Evolutionary conservation across 805 yeast genomes (phyloP), one percentile per base, ranked within the genome.

Genomic region (Grigorovia transvaalensis): DNA sequence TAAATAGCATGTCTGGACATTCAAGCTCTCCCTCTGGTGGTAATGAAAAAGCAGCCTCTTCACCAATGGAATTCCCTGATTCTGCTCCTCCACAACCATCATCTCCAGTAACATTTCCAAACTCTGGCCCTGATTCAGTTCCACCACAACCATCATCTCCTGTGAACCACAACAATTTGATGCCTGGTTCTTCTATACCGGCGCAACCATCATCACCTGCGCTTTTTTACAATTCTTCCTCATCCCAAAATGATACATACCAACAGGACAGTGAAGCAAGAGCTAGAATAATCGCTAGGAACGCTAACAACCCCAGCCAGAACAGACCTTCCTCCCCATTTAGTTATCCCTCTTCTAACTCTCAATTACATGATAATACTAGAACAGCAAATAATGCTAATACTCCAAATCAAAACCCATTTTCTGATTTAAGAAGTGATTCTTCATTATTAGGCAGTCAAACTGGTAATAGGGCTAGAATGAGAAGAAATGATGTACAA

Each of bases 401-500:
- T 7, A 51, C 56, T 3, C 59, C 64, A 18, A 64, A 62, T 38
- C 56, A 67, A 1, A 75, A n/a, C 2, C 51, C 70, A 23, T 64
- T 64, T 27, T 62, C 72, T 7, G 73, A 76, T 50, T 53, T 69
- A 41, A 70, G 83, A 59, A 73, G 79, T 20, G 81, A 78, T 55
- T 56, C 64, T 2, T 63, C 68, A 2, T 56, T 65, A 2, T 52
- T 56, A 15, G 73, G 81, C 47, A 75, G 65, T 41, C 63, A 73
- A 49, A 33, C 51, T 23, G 38, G 63, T 54, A 70, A 76, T 57
- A 77, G 76, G 48, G 73, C 81, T 49, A 66, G 75, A 52, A 74
- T 84, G 61, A 73, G 80, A 51, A 79, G 96, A 70, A 88, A 93
- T 58, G 96, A 89, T 64, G 74, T 88, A 49, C 84, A 84, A 63